A percentile compares a stretch with the other conserved stretches of the same genome.
phyloP scores from a whole-genome alignment of 208 protist species.

The Trypanosoma congolense region DNA sequence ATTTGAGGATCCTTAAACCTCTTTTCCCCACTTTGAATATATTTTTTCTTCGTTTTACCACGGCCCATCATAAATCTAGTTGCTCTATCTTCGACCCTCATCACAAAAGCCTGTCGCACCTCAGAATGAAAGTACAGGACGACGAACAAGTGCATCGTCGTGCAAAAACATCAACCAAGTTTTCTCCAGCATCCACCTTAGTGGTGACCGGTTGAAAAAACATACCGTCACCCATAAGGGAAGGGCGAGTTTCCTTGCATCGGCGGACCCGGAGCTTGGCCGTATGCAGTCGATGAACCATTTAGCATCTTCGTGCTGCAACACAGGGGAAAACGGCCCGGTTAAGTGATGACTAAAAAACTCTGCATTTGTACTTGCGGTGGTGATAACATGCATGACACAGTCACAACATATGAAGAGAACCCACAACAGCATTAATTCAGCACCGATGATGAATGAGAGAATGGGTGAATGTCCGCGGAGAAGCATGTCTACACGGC shows the following conservation, averaged over 20 bases:
- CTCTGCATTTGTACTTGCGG: neutral
- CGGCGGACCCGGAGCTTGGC: constrained; percentile 13
- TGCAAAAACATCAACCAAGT: constrained; percentile 44
- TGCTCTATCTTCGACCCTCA: neutral
- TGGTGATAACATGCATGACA: constrained; percentile 18
- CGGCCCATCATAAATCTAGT: neutral
- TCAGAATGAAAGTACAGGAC: constrained; percentile 50
- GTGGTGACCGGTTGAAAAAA: constrained; percentile 36
- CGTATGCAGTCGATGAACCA: constrained; percentile 7
- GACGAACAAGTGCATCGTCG: constrained; percentile 54
- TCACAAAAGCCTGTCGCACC: neutral
- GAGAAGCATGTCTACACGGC: constrained; percentile 35
- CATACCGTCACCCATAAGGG: constrained; percentile 33
- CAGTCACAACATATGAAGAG: constrained; percentile 9
- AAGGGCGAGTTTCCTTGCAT: constrained; percentile 32
- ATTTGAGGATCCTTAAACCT: too few relatives aligned
- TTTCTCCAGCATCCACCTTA: constrained; percentile 38
- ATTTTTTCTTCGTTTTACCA: too few relatives aligned
- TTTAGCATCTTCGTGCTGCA: neutral
- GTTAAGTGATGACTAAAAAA: neutral
- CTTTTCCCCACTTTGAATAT: too few relatives aligned
- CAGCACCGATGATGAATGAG: constrained; percentile 28
- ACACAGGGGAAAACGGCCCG: neutral
- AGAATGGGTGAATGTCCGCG: constrained; percentile 47
- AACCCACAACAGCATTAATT: constrained; percentile 14